Percentiles rank a stretch among this genome's conserved stretches.
Evolutionary conservation across 805 yeast species (phyloP).

Genomic region (Metschnikowia borealis): DNA sequence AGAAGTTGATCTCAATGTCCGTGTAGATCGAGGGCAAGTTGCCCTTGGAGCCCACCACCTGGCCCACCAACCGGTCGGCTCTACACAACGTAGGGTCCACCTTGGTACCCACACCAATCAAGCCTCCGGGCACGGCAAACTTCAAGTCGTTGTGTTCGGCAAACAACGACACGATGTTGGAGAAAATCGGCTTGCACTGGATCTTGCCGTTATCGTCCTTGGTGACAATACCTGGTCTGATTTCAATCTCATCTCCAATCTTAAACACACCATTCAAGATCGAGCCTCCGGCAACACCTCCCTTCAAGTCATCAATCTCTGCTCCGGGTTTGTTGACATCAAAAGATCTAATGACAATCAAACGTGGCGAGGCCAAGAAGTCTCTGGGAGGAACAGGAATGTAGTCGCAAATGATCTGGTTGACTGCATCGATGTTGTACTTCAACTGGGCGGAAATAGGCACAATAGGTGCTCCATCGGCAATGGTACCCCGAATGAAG

Average conservation of each 20-base stretch:
- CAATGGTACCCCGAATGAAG: slow-evolving; percentile 96
- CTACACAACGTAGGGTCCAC: slow-evolving; percentile 98
- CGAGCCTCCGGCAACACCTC: slow-evolving; percentile 99
- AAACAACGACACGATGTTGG: slow-evolving; percentile 87
- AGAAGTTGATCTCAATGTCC: slow-evolving; percentile 95
- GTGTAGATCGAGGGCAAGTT: slow-evolving; percentile 94
- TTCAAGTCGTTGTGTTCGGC: slow-evolving; percentile 98
- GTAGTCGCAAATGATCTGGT: slow-evolving; percentile 89
- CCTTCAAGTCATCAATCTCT: slow-evolving; percentile 92
- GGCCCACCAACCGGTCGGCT: slow-evolving; percentile 99
- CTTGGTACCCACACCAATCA: slow-evolving; percentile 98
- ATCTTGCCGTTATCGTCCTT: slow-evolving; percentile 85
- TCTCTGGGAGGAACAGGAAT: slow-evolving; percentile 97
- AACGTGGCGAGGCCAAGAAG: slow-evolving; percentile 87
- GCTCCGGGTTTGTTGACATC: slow-evolving; percentile 99
- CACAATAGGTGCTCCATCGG: slow-evolving; percentile 98
- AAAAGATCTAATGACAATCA: slow-evolving; percentile 95
- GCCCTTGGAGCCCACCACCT: slow-evolving; percentile 97
- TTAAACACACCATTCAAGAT: slow-evolving; percentile 95
- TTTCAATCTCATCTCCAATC: slow-evolving; percentile 97
- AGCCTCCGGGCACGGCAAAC: slow-evolving; percentile 99
- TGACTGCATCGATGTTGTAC: slow-evolving; percentile 97
- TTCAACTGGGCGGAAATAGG: slow-evolving; percentile 99
- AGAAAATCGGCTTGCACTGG: slow-evolving; percentile 93
- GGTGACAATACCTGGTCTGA: slow-evolving; percentile 98